Percentiles rank a stretch among this genome's conserved stretches.
Evolutionary conservation across 768 basidiomycete species (phyloP).

Genomic region (Rhizopogon sp.): DNA sequence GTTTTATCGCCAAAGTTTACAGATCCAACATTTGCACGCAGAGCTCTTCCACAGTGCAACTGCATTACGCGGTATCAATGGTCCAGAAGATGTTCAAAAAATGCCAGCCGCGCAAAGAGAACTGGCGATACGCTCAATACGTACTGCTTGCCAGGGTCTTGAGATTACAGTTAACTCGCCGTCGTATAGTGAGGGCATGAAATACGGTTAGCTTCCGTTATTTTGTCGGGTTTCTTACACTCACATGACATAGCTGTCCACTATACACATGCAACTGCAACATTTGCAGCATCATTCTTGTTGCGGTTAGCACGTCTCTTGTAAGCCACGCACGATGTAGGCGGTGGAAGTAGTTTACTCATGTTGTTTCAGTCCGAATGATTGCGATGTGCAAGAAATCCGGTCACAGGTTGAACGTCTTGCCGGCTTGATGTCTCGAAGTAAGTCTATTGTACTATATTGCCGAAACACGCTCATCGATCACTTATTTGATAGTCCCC

Average conservation of each 20-base stretch:
- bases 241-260: constrained; percentile 59
- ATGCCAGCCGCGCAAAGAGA: constrained; percentile 78
- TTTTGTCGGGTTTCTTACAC: not conserved
- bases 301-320: constrained; percentile 84
- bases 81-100: constrained; percentile 79
- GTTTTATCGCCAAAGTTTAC: constrained; percentile 84
- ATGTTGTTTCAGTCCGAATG: constrained; percentile 58
- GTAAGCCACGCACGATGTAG: constrained; percentile 38
- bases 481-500: constrained; percentile 51
- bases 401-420: constrained; percentile 75
- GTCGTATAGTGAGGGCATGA: constrained; percentile 87
- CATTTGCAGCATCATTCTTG: constrained; percentile 88
- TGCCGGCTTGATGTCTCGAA: constrained; percentile 68
- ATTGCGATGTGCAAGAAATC: constrained; percentile 73
- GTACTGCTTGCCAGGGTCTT: constrained; percentile 73
- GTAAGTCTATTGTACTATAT: constrained; percentile 37
- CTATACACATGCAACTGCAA: constrained; percentile 88
- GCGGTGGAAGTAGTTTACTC: not conserved
- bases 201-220: constrained; percentile 58
- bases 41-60: constrained; percentile 83
- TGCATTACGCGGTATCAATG: constrained; percentile 75
- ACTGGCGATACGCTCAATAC: constrained; percentile 77
- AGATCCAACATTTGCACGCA: constrained; percentile 87
- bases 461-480: constrained; percentile 5
- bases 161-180: constrained; percentile 84